Conservation (phyloP, 345 rosid genomes). For the Raphanus sativus region DNA sequence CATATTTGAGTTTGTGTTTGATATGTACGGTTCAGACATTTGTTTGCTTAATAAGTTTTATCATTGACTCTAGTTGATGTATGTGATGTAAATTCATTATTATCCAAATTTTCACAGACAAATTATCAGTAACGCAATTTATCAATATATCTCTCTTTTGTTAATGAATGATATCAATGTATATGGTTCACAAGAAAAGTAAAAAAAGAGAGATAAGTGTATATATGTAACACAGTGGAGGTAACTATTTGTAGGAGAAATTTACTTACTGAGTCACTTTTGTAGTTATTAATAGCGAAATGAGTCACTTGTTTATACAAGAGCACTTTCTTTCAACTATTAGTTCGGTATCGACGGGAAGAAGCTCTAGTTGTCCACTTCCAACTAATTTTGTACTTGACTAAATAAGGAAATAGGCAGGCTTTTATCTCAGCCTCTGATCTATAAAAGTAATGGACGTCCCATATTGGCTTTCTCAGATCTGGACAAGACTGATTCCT, state of each 20-base stretch:
- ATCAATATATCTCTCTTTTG: not conserved
- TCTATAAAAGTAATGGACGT: no score
- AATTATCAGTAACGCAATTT: not conserved
- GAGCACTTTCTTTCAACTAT: no score
- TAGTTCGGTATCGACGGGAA: no score
- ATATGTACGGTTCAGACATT: conserved; percentile 38
- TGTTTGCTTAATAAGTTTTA: conserved; percentile 29
- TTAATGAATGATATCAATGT: conserved; percentile 5
- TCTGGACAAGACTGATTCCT: no score
- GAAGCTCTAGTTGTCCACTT: no score
- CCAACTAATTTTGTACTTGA: no score
- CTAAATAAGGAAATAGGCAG: no score
- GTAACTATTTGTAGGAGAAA: not conserved
- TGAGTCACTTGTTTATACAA: no score
- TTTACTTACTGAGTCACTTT: no score
- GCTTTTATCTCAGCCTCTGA: no score
- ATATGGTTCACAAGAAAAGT: not conserved
- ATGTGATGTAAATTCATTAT: conserved; percentile 19
- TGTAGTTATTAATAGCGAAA: no score
- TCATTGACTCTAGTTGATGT: conserved; percentile 27
- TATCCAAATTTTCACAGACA: conserved; percentile 6
- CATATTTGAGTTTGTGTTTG: conserved; percentile 25
- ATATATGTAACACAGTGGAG: not conserved
- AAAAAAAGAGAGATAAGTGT: not conserved
- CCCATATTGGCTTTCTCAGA: no score